Evolutionary conservation across 2,329 filamentous ascomycete genomes (phyloP).

Genomic region (Ophiocordyceps camponoti-floridani): DNA sequence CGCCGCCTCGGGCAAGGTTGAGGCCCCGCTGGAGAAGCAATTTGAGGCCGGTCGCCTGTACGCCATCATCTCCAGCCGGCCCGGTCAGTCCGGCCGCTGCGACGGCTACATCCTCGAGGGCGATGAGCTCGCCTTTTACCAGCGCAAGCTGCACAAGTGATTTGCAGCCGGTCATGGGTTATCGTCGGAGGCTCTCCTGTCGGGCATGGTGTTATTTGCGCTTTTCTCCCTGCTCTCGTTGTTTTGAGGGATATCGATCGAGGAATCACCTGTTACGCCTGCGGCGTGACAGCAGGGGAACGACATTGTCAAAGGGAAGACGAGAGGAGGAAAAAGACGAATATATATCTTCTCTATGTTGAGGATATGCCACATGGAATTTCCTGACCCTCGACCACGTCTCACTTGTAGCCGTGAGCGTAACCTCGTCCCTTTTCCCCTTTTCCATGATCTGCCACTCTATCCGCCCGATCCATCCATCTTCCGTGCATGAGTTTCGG

Average conservation of each 20-base stretch:
- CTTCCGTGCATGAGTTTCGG: neutral
- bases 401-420: neutral
- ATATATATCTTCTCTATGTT: neutral
- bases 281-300: too few relatives aligned
- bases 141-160: constrained; percentile 98
- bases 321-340: neutral
- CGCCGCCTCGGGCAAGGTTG: constrained; percentile 78
- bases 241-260: constrained; percentile 17
- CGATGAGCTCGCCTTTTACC: constrained; percentile 99
- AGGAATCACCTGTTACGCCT: constrained; percentile 12
- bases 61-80: constrained; percentile 81
- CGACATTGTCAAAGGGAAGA: neutral
- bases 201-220: constrained; percentile 18
- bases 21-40: constrained; percentile 84
- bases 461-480: neutral
- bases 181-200: constrained; percentile 4
- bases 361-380: constrained; percentile 4
- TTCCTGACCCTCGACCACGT: neutral
- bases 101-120: constrained; percentile 98
- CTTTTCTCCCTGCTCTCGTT: constrained; percentile 17
- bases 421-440: neutral
- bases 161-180: constrained; percentile 7
- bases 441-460: neutral
- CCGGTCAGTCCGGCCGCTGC: constrained; percentile 88
- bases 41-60: constrained; percentile 98